Evolutionary conservation across 352 stramenopile genomes (phyloP), one percentile per base, ranked within the genome.

Genomic region (Phytopythium montanum): DNA sequence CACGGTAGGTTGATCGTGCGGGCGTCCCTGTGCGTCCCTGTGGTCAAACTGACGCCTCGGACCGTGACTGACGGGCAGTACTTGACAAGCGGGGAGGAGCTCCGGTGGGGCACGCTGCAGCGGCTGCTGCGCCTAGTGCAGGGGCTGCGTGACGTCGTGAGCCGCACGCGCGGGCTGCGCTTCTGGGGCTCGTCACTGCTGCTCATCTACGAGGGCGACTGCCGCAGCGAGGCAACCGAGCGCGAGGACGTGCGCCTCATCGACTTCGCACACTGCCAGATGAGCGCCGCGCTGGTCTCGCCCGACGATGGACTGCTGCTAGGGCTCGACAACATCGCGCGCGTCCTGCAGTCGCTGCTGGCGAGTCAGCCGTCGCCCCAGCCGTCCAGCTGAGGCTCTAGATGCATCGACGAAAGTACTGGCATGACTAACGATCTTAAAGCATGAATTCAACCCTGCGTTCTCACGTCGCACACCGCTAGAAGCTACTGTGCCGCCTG

Each of bases 181-280:
- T 93, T 88, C 65, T 93, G 81, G 79, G 81, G 81, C 12, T 71
- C 81, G 8, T 93, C 83, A 4, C 68, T 93, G 44, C 66, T 93
- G 29, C 56, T 93, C 12, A 81, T 90, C 57, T 90, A 91, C 67
- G 83, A 93, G 62, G 83, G 83, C 28, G 83, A 90, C 42, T 60
- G 68, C 45, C 69, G 58, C 4, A 58, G 62, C 28, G 67, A 50
- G 16, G 34, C 55, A 1, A 42, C 54, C 44, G 49, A 48, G 1
- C 68, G 59, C 19, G 68, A 69, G 28, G 79, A 88, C 58, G 73
- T 90, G 38, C 78, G 80, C 39, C 65, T 93, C 23, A 91, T 93
- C 34, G 81, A 93, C 68, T 90, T 93, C 65, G 83, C 81, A 36
- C 82, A 93, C 48, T 85, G 83, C 56, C 78, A 93, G 61, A 86